Evolutionary conservation across 208 protist genomes (phyloP).

Genomic region (Blastocrithidia nonstop): DNA sequence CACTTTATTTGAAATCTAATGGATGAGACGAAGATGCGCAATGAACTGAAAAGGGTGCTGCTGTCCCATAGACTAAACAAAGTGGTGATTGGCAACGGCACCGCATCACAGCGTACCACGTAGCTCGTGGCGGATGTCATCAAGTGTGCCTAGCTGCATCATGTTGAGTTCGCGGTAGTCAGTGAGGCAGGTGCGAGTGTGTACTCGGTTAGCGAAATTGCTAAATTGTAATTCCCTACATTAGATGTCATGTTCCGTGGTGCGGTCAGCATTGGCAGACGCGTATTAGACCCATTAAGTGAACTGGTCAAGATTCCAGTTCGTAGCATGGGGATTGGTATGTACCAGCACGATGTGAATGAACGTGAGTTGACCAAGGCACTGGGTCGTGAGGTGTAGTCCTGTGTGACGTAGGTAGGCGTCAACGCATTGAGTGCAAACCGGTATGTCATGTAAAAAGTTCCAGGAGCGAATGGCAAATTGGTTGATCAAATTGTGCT

Average conservation of each 20-base stretch:
- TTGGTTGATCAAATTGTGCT: conserved; percentile 71
- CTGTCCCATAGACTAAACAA: conserved; percentile 36
- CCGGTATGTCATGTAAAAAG: conserved; percentile 67
- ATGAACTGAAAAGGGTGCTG: conserved; percentile 34
- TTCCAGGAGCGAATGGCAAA: conserved; percentile 49
- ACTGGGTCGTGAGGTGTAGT: conserved; percentile 51
- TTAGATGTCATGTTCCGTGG: conserved; percentile 67
- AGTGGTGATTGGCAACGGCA: conserved; percentile 78
- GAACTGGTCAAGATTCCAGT: conserved; percentile 84
- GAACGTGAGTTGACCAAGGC: conserved; percentile 31
- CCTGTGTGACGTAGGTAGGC: conserved; percentile 61
- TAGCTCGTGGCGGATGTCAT: conserved; percentile 40
- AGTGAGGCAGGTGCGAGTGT: conserved; percentile 78
- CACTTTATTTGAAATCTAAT: conserved; percentile 57
- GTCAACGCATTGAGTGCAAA: conserved; percentile 60
- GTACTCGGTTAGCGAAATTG: conserved; percentile 62
- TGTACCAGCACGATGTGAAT: conserved; percentile 86
- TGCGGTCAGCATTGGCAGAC: conserved; percentile 75
- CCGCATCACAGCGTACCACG: conserved; percentile 40
- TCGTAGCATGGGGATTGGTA: conserved; percentile 76
- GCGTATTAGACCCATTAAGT: conserved; percentile 79
- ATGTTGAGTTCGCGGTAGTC: conserved; percentile 67
- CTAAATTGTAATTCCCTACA: conserved; percentile 55
- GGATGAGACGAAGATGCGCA: conserved; percentile 43
- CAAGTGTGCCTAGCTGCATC: conserved; percentile 11